Evolutionary conservation across 2,329 filamentous ascomycete genomes (phyloP), one percentile per base, ranked within the genome.

Genomic region (Cryphonectria radicalis): DNA sequence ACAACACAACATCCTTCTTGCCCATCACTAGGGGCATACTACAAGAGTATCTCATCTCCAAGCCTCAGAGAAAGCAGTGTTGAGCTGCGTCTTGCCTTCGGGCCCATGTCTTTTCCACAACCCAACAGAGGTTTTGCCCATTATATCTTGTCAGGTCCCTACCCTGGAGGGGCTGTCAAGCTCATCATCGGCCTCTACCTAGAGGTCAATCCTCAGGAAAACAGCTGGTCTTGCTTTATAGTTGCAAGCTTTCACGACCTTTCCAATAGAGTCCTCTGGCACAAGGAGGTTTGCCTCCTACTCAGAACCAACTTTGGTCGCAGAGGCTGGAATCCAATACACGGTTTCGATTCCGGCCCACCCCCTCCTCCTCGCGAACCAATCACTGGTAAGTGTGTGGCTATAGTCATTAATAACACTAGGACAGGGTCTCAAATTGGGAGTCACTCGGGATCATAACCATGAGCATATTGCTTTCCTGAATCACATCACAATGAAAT

Each of bases 181-280:
- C 75, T 80, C 28, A 63, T 76, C 59, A 74, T 78, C 63, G 76
- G 74, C 74, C 77, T 69, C 60, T 69, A 77, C 62, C 62, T 80
- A 59, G 77, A 76, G 70, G 50, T 76, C 53, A 75, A 78, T 62
- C 76, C 74, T 13, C 67, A 66, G 17, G 65, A 70, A 13, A 72
- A 63, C 11, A 75, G 74, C 62, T 81, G 79, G 78, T 78, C 76
- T 60, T 78, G 77, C 68, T 72, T 81, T 17, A 70, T 81, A n/a
- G 67, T 77, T 25, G 80, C 76, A 1, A 76, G 77, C 1, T 82
- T 80, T 65, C 81, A 80, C 73, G 78, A 81, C 76, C 68, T 63
- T 3, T 66, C 76, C 4, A 74, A 76, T 50, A 66, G 69, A 28
- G 77, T 79, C 46, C 73, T 82, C 59, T 81, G 78, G 77, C 76